Percentiles rank a stretch among this genome's conserved stretches.
phyloP scores from a whole-genome alignment of 2,329 filamentous ascomycete genomes.

The Dothistroma pini region DNA sequence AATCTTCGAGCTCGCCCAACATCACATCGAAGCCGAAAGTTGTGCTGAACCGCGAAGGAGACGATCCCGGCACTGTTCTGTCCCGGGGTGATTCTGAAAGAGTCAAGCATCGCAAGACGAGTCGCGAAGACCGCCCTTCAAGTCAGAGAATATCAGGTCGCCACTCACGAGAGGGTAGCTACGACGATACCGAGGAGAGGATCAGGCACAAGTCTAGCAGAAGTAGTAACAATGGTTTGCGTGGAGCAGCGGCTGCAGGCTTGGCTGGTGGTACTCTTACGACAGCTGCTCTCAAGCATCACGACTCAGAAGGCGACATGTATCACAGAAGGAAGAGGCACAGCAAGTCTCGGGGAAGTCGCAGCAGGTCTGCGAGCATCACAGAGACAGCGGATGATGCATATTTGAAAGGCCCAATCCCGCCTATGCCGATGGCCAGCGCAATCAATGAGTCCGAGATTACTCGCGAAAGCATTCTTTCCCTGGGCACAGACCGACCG shows the following conservation, averaged over 20 bases:
- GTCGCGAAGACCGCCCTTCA: constrained; percentile 40
- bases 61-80: constrained; percentile 56
- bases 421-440: constrained; percentile 85
- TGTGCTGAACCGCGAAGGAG: constrained; percentile 55
- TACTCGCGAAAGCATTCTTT: constrained; percentile 81
- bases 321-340: constrained; percentile 44
- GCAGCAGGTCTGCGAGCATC: constrained; percentile 50
- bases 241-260: constrained; percentile 54
- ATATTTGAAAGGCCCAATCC: constrained; percentile 47
- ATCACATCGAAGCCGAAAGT: constrained; percentile 58
- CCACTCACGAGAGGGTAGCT: constrained; percentile 25
- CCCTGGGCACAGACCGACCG: constrained; percentile 71
- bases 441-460: constrained; percentile 82
- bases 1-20: constrained; percentile 59
- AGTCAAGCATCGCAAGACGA: constrained; percentile 54
- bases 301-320: constrained; percentile 60
- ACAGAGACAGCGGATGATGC: constrained; percentile 53
- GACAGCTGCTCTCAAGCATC: constrained; percentile 59
- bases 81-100: constrained; percentile 52
- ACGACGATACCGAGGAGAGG: constrained; percentile 46
- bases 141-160: constrained; percentile 20
- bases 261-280: constrained; percentile 57
- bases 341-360: constrained; percentile 48
- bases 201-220: constrained; percentile 54
- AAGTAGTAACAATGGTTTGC: constrained; percentile 38